Conservation (phyloP, 257 asterid species). For the Handroanthus guayacan region DNA sequence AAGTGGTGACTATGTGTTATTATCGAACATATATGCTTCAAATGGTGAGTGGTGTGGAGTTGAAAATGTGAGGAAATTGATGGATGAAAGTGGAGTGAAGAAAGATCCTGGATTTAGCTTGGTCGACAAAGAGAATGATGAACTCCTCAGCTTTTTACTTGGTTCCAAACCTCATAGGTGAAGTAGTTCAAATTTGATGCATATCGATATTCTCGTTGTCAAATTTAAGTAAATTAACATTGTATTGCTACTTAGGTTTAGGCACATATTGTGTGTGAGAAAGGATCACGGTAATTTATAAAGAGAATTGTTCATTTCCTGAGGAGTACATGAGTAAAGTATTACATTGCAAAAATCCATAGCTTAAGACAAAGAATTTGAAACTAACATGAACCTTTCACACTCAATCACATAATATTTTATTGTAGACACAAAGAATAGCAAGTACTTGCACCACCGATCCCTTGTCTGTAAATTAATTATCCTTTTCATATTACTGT, state of each 20-base stretch:
- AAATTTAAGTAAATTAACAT: background rate
- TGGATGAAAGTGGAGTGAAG: slow-evolving; percentile 70
- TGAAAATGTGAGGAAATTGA: slow-evolving; percentile 61
- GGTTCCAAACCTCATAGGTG: slow-evolving; percentile 32
- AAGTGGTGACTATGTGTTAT: slow-evolving; percentile 72
- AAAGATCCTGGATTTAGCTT: slow-evolving; percentile 67
- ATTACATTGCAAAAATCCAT: slow-evolving; percentile 1
- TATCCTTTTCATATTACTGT: slow-evolving; percentile 25
- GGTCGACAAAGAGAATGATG: slow-evolving; percentile 42
- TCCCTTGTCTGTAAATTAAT: background rate
- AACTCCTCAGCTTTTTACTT: slow-evolving; percentile 38
- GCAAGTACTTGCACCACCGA: background rate
- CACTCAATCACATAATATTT: background rate
- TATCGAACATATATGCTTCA: slow-evolving; percentile 73
- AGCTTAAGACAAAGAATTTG: slow-evolving; percentile 12
- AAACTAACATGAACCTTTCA: background rate
- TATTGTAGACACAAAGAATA: slow-evolving; percentile 23
- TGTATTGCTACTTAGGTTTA: background rate
- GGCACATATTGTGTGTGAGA: background rate
- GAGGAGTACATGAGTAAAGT: background rate
- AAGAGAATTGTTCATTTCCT: slow-evolving; percentile 3
- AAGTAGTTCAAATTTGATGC: slow-evolving; percentile 10
- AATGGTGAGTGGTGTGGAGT: slow-evolving; percentile 70
- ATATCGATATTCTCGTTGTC: background rate
- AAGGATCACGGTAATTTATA: background rate